Conservation (phyloP, 129 eudicot species). For the Pulicaria dysenterica region DNA sequence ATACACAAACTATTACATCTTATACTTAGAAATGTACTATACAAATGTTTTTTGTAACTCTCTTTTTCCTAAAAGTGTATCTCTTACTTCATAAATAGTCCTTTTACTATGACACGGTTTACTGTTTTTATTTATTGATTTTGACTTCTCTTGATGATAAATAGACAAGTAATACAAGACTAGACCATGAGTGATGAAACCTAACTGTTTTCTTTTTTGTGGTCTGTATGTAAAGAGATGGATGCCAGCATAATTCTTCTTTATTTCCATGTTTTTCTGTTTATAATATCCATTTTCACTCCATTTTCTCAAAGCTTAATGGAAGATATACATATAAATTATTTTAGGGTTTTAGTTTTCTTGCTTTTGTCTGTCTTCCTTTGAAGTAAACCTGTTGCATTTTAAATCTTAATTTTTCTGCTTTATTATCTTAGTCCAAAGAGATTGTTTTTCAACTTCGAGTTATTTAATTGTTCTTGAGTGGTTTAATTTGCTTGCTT, state of each 20-base stretch:
- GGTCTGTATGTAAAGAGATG: slow-evolving; percentile 5
- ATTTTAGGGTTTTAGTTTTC: neutral
- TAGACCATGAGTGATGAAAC: neutral
- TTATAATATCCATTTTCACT: neutral
- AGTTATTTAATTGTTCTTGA: slow-evolving; percentile 4
- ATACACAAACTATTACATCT: neutral
- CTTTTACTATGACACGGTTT: neutral
- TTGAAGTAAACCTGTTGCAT: neutral
- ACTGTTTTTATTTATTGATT: neutral
- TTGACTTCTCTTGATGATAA: neutral
- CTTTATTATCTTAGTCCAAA: neutral
- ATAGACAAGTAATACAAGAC: slow-evolving; percentile 3
- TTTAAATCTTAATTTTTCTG: neutral
- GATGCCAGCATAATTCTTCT: neutral
- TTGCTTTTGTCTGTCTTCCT: neutral
- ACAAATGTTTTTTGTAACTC: neutral
- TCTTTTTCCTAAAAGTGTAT: too few relatives aligned
- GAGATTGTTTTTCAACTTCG: neutral
- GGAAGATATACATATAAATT: slow-evolving; percentile 4
- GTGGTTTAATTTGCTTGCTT: neutral
- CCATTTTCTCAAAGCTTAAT: neutral
- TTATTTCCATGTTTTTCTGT: neutral
- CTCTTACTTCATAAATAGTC: too few relatives aligned
- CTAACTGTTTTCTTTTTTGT: neutral
- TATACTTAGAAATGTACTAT: neutral